A percentile compares a stretch with the other conserved stretches of the same genome.
phyloP scores from a whole-genome alignment of 1,284 basidiomycete species.

The Microbotryum lychnidis-dioicae region DNA sequence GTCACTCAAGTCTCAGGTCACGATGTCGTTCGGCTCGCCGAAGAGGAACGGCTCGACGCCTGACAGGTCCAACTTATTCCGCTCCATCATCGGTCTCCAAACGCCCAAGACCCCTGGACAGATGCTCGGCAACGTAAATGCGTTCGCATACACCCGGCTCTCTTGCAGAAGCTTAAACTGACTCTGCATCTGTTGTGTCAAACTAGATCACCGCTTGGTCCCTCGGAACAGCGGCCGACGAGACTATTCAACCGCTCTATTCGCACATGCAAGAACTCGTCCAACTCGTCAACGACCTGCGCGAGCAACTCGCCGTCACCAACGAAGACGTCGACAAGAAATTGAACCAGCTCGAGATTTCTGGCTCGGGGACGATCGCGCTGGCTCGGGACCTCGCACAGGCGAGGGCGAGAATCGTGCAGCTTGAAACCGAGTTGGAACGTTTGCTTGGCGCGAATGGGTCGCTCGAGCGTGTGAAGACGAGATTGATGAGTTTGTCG shows the following conservation, averaged over 20 bases:
- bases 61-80: constrained; percentile 33
- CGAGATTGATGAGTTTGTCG: constrained; percentile 39
- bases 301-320: constrained; percentile 60
- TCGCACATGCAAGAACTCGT: constrained; percentile 43
- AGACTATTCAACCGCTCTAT: constrained; percentile 38
- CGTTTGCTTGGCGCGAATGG: constrained; percentile 23
- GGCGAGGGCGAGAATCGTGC: constrained; percentile 51
- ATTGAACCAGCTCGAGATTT: constrained; percentile 67
- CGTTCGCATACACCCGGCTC: constrained; percentile 1
- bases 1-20: constrained; percentile 41
- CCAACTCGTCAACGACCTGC: constrained; percentile 37
- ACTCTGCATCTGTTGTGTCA: constrained; percentile 52
- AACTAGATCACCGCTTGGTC: constrained; percentile 23
- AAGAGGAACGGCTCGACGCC: constrained; percentile 18
- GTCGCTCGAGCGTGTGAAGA: constrained; percentile 18
- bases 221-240: constrained; percentile 25
- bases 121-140: constrained; percentile 61
- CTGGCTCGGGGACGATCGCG: constrained; percentile 54
- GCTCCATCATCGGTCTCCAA: constrained; percentile 53
- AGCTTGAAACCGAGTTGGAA: constrained; percentile 58
- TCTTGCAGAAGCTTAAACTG: background rate
- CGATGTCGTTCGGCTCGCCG: constrained; percentile 39
- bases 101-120: constrained; percentile 47
- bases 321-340: constrained; percentile 77
- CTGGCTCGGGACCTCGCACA: constrained; percentile 56